Evolutionary conservation across 768 basidiomycete species (phyloP).

Genomic region (Xerocomus spinulosus): DNA sequence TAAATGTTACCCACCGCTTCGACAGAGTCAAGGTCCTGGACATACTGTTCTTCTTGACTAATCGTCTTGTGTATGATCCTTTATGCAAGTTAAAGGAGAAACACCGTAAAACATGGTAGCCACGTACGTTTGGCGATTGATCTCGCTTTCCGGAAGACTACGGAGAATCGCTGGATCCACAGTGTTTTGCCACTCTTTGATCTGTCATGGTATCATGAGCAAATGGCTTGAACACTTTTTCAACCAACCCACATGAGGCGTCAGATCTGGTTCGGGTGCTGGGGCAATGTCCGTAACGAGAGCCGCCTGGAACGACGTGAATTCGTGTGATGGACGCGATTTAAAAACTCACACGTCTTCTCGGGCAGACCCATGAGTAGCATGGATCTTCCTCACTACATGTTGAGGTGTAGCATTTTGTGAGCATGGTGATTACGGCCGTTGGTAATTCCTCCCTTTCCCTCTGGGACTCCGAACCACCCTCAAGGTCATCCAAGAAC

Average conservation of each 20-base stretch:
- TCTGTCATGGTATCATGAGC: constrained; percentile 20
- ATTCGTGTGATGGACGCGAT: background rate
- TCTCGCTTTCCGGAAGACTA: constrained; percentile 69
- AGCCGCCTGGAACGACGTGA: constrained; percentile 23
- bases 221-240: constrained; percentile 10
- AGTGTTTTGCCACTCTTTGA: constrained; percentile 48
- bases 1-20: constrained; percentile 49
- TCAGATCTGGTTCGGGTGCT: constrained; percentile 24
- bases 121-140: constrained; percentile 70
- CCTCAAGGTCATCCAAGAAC: constrained; percentile 81
- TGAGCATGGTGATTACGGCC: constrained; percentile 84
- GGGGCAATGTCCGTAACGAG: constrained; percentile 20
- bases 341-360: constrained; percentile 45
- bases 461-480: constrained; percentile 51
- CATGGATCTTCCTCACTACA: constrained; percentile 79
- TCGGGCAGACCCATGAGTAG: constrained; percentile 78
- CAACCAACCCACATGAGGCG: constrained; percentile 32
- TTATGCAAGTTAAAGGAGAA: constrained; percentile 1
- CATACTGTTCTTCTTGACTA: constrained; percentile 82
- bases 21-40: constrained; percentile 80
- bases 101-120: background rate
- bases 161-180: constrained; percentile 47
- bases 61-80: constrained; percentile 85
- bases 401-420: constrained; percentile 84
- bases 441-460: constrained; percentile 78